Conservation (phyloP, 164 flowering plant genomes). For the Magnolia sinica region DNA sequence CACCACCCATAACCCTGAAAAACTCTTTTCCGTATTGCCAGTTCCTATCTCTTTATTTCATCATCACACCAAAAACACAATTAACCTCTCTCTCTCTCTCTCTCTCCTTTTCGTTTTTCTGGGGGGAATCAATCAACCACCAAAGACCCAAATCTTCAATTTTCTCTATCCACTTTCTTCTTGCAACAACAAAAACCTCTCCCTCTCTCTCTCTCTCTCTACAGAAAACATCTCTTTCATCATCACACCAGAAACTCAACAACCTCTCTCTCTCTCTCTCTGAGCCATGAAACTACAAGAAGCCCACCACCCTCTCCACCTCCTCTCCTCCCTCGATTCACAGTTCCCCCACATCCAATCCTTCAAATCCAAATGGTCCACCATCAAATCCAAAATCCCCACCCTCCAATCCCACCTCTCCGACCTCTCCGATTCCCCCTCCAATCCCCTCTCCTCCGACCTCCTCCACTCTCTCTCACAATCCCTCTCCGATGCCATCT, state of each 20-base stretch:
- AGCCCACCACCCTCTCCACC: constrained; percentile 10
- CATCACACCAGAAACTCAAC: neutral
- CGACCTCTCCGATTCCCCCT: constrained; percentile 29
- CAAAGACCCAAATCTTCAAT: neutral
- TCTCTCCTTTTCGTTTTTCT: neutral
- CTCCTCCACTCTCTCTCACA: constrained; percentile 36
- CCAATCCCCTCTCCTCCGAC: constrained; percentile 45
- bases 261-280: neutral
- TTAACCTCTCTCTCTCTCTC: neutral
- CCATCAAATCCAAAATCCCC: constrained; percentile 40
- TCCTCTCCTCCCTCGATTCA: constrained; percentile 16
- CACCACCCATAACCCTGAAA: no score
- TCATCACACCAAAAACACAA: neutral
- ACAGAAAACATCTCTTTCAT: neutral
- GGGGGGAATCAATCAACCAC: neutral
- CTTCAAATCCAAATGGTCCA: constrained; percentile 54
- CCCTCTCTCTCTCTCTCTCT: neutral
- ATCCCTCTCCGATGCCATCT: constrained; percentile 35
- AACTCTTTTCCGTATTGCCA: neutral
- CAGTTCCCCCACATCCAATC: constrained; percentile 23
- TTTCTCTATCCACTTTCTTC: neutral
- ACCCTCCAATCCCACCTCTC: constrained; percentile 47
- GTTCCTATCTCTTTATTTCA: neutral
- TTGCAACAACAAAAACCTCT: neutral
- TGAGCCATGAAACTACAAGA: constrained; percentile 24